Evolutionary conservation across 2,329 filamentous ascomycete genomes (phyloP), one percentile per base, ranked within the genome.

Genomic region (Coniochaeta prunicola): DNA sequence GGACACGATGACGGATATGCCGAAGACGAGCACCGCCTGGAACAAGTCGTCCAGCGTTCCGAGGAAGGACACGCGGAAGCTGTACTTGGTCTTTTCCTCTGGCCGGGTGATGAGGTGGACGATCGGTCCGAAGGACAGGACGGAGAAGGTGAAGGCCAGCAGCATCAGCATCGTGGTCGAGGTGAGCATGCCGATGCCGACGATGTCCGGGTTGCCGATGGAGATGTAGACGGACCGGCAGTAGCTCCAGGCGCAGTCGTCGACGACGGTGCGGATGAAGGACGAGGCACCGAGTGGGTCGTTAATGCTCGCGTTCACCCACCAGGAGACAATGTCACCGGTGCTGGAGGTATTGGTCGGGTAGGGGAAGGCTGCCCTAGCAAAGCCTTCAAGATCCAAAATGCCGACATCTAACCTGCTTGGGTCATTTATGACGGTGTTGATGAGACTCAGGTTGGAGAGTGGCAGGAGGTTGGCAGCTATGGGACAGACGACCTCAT

Each of bases 171-270:
- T 61, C 4, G 38, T 42, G 31, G 59, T 54, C n/a, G 62, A 59
- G 15, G 59, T 31, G 36, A 63, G 56, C 62, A 63, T 63, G 60
- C 62, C 62, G 45, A 60, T 59, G 13, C 62, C 62, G n/a, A 63
- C 60, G 24, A 63, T 62, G 33, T 63, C 62, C 4, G 60, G 62
- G 34, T 63, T 63, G n/a, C 62, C 62, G 17, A 63, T 59, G 10
- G 57, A 58, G 45, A 62, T 60, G 36, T 58, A 56, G 2, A 53
- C 34, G 30, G 58, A 61, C 21, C 56, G 53, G 56, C 62, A 63
- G 31, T 57, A 63, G 21, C 57, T 54, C 21, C 42, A 40, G 2
- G 59, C 53, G 54, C 62, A 63, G 19, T 36, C 57, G 53, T 60
- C 56, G 1, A 60, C 56, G 12, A 62, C 56, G 5, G 56, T 53